Evolutionary conservation across 2,329 filamentous ascomycete species (phyloP), one percentile per base, ranked within the genome.

Genomic region (Cytospora piceicola): DNA sequence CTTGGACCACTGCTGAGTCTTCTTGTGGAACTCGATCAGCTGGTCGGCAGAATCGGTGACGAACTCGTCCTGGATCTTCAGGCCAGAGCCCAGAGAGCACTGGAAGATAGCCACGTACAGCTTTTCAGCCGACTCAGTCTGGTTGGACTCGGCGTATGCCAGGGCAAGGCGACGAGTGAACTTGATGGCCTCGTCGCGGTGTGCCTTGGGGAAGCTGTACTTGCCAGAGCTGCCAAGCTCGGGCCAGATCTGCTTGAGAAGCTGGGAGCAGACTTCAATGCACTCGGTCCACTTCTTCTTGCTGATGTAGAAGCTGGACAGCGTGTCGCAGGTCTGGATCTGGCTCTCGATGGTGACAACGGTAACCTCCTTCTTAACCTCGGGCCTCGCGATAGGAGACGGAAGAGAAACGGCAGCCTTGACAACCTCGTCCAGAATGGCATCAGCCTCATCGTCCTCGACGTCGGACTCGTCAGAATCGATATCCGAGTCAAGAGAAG

Each of bases 111-210:
- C 68, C 11, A 61, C 39, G 56, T 68, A 71, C 49, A 69, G 62
- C 60, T 64, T 69, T 58, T 70, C 69, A 6, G 69, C 69, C n/a
- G 69, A 65, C 55, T 70, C 68, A 14, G 69, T 70, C 66, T 70
- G 69, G 51, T 71, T 69, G 27, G 69, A 69, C 49, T 68, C 62
- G 27, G 65, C 61, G 51, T 69, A 68, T 32, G 66, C 63, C 32
- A 55, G 30, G 49, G 68, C 68, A 20, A 69, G 63, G 22, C 68
- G 66, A 34, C 66, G 68, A n/a, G 66, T 61, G 56, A 69, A 68
- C 53, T 58, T 66, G 58, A 69, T 68, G 29, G 58, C 61, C 22
- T 63, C 66, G n/a, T 56, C 54, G 14, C 66, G 66, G 55, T 69
- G 57, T 29, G 61, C 63, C 58, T 68, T 69, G 12, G 68, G 68